Evolutionary conservation across 345 rosid species (phyloP).

Genomic region (Syzygium aqueum): DNA sequence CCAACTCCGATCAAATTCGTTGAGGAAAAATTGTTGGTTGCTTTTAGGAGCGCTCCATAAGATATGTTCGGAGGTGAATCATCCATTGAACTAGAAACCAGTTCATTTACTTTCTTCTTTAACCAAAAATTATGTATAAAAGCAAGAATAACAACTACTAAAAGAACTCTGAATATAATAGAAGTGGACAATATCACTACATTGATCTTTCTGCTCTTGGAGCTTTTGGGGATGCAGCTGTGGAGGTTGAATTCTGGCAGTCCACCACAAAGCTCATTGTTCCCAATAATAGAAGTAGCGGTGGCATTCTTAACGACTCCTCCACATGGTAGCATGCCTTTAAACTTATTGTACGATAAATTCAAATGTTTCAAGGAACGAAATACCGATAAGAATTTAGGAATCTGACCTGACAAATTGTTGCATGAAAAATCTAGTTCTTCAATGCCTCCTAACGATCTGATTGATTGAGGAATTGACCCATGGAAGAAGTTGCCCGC

Average conservation of each 20-base stretch:
- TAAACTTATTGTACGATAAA: too few species aligned
- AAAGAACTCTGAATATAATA: neutral
- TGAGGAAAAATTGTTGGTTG: neutral
- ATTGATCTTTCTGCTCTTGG: neutral
- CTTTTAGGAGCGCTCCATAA: neutral
- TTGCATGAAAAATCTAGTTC: neutral
- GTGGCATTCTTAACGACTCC: neutral
- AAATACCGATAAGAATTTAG: neutral
- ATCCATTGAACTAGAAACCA: too few species aligned
- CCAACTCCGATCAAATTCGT: neutral
- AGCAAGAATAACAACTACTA: too few species aligned
- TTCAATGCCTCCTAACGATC: neutral
- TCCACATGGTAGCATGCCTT: neutral
- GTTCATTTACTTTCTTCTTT: neutral
- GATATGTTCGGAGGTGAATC: accelerated
- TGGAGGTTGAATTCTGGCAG: neutral
- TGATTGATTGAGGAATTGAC: neutral
- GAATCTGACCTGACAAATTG: neutral
- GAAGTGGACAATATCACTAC: neutral
- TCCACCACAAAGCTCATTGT: neutral
- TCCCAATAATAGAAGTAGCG: neutral
- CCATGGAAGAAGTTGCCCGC: neutral
- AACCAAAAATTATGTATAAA: neutral
- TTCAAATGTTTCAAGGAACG: neutral
- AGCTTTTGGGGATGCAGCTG: neutral